Evolutionary conservation across 805 yeast species (phyloP), one percentile per base, ranked within the genome.

Genomic region (Tetrapisispora namnaoensis): DNA sequence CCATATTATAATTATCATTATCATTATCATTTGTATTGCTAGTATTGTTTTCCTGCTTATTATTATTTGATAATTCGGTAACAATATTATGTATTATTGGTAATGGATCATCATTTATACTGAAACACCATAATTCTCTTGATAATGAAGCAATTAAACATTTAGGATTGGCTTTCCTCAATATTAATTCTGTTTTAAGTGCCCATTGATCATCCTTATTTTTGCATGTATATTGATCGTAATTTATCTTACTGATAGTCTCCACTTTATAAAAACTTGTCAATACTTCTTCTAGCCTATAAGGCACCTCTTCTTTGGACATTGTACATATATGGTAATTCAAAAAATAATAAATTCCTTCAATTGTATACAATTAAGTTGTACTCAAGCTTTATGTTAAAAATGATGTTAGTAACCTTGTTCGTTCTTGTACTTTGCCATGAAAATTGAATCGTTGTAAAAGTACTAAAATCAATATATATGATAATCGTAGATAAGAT

Each of bases 91-190:
- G 59, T 34, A 58, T 57, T 8, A 51, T 53, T 4, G 76, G 74
- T 4, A 58, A 46, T 1, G 72, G 71, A 18, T 62, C 66, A 48
- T 70, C 71, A 43, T 71, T 66, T 9, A 69, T 53, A 37, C 72
- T 67, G 47, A 72, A 72, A 10, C 72, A 63, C 75, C 76, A 73
- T 8, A 73, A 57, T 39, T 72, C 76, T 49, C 69, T 68, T 9
- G 72, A 63, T 34, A 70, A 62, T 2, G 70, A 57, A 10, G 70
- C 67, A 0, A 70, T 74, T 18, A 73, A 54, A 5, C 62, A 65
- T 37, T 61, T 62, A 8, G 71, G 64, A 42, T 69, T 55, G 13
- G 61, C 53, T 45, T 65, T 63, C 47, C 76, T 52, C 37, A 72
- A 47, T 14, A 59, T 54, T 1, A 72, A 54, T 51, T 73, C 77